Percentiles rank a stretch among this genome's conserved stretches.
phyloP scores from a whole-genome alignment of 441 rosid species.

The Mallotus repandus region DNA sequence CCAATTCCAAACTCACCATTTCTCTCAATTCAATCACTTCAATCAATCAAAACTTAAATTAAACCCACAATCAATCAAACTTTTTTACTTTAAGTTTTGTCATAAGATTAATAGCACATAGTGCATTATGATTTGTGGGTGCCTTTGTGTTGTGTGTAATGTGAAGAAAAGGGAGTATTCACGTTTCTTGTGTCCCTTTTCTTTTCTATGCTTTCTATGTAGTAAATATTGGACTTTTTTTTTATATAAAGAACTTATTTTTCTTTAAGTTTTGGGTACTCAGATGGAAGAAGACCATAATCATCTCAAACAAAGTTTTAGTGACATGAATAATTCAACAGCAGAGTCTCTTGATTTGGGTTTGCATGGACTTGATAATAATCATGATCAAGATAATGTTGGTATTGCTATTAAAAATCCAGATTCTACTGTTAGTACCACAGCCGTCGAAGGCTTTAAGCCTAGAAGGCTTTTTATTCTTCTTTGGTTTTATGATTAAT shows the following conservation, averaged over 20 bases:
- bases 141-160: not conserved
- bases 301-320: slow-evolving; percentile 42
- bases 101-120: not conserved
- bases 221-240: not conserved
- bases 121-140: not conserved
- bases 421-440: slow-evolving; percentile 15
- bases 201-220: not conserved
- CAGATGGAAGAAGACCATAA: slow-evolving; percentile 26
- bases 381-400: slow-evolving; percentile 5
- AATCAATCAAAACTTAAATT: no score
- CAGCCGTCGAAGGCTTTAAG: slow-evolving; percentile 24
- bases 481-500: slow-evolving; percentile 11
- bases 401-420: slow-evolving; percentile 2
- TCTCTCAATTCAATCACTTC: no score
- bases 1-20: no score
- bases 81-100: no score
- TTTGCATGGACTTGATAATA: not conserved
- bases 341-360: slow-evolving; percentile 22
- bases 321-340: slow-evolving; percentile 33
- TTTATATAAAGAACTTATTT: not conserved
- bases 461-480: slow-evolving; percentile 49
- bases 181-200: not conserved
- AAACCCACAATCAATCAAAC: no score
- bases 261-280: slow-evolving; percentile 14
- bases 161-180: not conserved